These are phyloP conservation scores for Ustilago hordei DNA, from an alignment of 1,284 basidiomycete species.

Conservation along the genomic window DNA sequence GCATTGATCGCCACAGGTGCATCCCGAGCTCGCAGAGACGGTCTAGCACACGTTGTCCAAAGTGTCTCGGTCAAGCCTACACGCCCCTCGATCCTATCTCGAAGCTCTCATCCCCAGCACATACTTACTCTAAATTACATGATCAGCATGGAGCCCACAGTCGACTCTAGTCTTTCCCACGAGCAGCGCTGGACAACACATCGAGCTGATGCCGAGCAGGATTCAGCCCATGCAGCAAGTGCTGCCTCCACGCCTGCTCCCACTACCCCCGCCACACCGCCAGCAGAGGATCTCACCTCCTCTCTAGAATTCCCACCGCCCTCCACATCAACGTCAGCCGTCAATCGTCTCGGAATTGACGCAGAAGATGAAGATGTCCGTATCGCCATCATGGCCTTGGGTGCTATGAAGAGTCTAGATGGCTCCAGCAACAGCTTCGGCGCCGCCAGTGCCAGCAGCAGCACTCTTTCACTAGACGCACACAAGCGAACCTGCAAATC, in stretches of 20 bases:
- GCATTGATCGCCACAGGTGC: constrained; percentile 4
- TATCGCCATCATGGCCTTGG: constrained; percentile 61
- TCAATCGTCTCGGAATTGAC: constrained; percentile 46
- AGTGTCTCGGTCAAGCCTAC: not conserved
- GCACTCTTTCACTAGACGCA: constrained; percentile 21
- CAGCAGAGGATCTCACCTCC: constrained; percentile 34
- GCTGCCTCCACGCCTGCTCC: constrained; percentile 48
- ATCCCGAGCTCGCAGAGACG: not conserved
- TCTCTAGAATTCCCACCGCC: constrained; percentile 26
- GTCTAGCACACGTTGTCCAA: not conserved
- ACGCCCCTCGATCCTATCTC: not conserved
- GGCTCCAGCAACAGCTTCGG: constrained; percentile 29
- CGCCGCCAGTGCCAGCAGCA: constrained; percentile 24
- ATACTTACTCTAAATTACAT: not conserved
- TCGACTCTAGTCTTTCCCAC: constrained; percentile 25
- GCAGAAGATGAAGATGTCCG: constrained; percentile 60
- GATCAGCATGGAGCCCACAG: constrained; percentile 25
- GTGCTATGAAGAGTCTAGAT: constrained; percentile 61
- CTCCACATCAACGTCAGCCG: constrained; percentile 5
- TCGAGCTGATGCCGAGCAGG: constrained; percentile 34
- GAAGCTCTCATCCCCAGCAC: not conserved
- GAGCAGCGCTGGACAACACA: constrained; percentile 48
- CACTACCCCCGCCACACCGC: constrained; percentile 41
- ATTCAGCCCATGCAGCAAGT: constrained; percentile 21
- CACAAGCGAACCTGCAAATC: constrained; percentile 34